Conservation (phyloP, 2,329 filamentous ascomycete genomes). For the Penicillium sp. region DNA sequence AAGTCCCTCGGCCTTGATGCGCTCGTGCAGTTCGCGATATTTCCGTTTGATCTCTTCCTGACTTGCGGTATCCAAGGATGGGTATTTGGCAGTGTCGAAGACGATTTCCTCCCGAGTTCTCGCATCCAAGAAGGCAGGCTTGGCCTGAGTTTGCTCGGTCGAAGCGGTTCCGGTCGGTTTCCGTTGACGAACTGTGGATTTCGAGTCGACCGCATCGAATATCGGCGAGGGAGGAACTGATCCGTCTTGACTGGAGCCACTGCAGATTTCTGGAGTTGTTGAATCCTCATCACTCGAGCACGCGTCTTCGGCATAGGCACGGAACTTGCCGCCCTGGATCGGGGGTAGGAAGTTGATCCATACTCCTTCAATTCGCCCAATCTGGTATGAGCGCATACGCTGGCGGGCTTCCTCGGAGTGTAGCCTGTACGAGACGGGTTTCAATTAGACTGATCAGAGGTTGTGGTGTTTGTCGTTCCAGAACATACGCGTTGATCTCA, state of each 20-base stretch:
- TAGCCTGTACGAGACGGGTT: constrained; percentile 55
- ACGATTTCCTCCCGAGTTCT: constrained; percentile 72
- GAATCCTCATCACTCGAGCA: constrained; percentile 42
- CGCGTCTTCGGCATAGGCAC: constrained; percentile 51
- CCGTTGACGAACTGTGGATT: constrained; percentile 39
- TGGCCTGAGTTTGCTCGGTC: constrained; percentile 34
- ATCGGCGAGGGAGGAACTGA: constrained; percentile 60
- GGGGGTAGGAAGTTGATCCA: constrained; percentile 91
- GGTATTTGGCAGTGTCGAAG: constrained; percentile 77
- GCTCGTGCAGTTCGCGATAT: constrained; percentile 74
- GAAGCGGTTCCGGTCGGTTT: constrained; percentile 33
- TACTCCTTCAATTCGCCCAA: constrained; percentile 74
- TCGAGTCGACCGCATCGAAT: constrained; percentile 55
- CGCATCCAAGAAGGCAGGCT: constrained; percentile 66
- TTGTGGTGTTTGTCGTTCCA: constrained; percentile 2
- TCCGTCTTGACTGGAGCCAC: constrained; percentile 53
- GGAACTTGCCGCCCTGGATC: constrained; percentile 83
- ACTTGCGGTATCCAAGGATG: constrained; percentile 68
- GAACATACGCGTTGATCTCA: constrained; percentile 80
- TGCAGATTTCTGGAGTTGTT: constrained; percentile 41
- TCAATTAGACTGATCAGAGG: constrained; percentile 17
- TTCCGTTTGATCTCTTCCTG: constrained; percentile 76
- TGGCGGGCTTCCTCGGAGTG: constrained; percentile 76
- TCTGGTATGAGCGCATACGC: constrained; percentile 77
- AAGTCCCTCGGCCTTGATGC: constrained; percentile 70